Evolutionary conservation across 192 early-diverging fungal species (phyloP), one percentile per base, ranked within the genome.

Genomic region (Mortierella antarctica): DNA sequence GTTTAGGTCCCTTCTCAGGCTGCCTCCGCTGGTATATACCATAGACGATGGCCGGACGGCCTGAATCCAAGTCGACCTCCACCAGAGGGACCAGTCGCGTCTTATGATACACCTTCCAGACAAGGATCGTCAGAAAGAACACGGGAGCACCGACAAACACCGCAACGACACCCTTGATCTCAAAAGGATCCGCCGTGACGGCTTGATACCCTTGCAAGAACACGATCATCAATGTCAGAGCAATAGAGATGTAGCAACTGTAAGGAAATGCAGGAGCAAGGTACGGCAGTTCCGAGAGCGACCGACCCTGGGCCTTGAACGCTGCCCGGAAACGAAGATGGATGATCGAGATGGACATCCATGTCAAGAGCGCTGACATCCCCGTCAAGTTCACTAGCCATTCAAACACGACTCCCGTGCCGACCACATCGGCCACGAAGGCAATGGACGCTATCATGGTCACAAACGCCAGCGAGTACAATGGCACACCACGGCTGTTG

Each of bases 291-390:
- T 86, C 83, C 6, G 77, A 68, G 20, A 93, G 60, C 10, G 84
- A 69, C 58, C 90, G 88, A 13, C 89, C 89, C 71, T 97, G 96
- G 44, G 84, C 86, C 21, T 89, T 70, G 56, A 91, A 91, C 2
- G 96, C 95, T 8, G 87, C 88, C 58, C 94, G 91, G 90, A 96
- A 96, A n/a, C 96, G 91, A 59, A 89, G 88, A 62, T 96, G 94
- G 47, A 91, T 93, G 41, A 93, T 56, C 4, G 88, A 88, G 65
- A 97, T 97, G 40, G 92, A 91, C 48, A 93, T 66, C 96, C 96
- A 97, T 42, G 93, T 94, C 13, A 92, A 70, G 46, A 97, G 88
- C 2, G 92, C 92, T 0, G 91, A 84, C 45, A 96, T 88, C 1
- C 93, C 92, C 5, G 92, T 88, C 2, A 92, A 65, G 55, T 88